Evolutionary conservation across 2,329 filamentous ascomycete species (phyloP).

Genomic region (Metarhizium robertsii): DNA sequence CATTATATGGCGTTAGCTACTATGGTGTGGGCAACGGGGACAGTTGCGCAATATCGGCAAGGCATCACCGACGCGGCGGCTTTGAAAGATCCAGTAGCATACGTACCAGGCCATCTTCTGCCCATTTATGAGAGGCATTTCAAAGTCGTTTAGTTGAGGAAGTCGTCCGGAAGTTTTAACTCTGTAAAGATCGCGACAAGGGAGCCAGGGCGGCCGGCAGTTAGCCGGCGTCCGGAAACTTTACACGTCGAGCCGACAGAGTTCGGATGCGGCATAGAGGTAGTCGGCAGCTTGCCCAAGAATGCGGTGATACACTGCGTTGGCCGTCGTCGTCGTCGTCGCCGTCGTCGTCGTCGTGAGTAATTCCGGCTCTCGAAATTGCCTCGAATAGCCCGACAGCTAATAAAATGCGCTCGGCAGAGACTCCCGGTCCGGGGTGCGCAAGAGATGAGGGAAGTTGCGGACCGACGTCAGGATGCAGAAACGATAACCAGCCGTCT

Average conservation of each 20-base stretch:
- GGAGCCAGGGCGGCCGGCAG: neutral
- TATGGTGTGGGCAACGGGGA: neutral
- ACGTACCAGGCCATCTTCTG: constrained; percentile 67
- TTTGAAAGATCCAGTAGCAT: neutral
- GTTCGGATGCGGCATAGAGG: neutral
- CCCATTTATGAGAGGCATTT: constrained; percentile 61
- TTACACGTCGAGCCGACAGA: neutral
- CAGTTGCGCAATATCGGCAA: neutral
- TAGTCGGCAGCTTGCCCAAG: neutral
- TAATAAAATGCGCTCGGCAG: neutral
- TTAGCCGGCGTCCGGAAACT: neutral
- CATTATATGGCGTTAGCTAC: neutral
- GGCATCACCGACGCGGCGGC: neutral
- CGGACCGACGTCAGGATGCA: neutral
- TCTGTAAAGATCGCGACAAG: neutral
- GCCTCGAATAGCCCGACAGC: neutral
- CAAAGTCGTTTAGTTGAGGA: constrained; percentile 11
- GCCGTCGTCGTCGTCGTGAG: neutral
- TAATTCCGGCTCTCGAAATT: neutral
- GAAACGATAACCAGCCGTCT: neutral
- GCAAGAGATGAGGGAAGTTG: neutral
- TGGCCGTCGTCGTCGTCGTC: neutral
- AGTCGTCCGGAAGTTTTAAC: neutral
- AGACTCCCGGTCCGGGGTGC: neutral
- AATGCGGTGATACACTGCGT: too few relatives aligned